Percentiles rank a stretch among this genome's conserved stretches.
phyloP scores from a whole-genome alignment of 257 asterid species.

The Voacanga thouarsii region DNA sequence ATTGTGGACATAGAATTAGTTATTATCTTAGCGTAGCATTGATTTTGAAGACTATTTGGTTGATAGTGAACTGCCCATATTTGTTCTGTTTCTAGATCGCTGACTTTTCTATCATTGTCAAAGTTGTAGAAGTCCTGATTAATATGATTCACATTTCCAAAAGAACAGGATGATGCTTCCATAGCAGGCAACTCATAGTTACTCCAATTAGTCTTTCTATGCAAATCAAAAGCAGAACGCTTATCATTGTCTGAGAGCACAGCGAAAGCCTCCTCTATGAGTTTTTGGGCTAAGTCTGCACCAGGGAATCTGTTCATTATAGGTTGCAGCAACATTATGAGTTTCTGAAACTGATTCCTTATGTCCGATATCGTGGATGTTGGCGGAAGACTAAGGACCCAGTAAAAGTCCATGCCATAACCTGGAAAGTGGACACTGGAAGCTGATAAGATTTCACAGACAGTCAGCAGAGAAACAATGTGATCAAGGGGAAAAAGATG shows the following conservation, averaged over 20 bases:
- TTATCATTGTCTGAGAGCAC: slow-evolving; percentile 12
- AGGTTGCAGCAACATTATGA: slow-evolving; percentile 12
- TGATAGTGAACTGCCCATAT: slow-evolving; percentile 24
- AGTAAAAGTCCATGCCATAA: slow-evolving; percentile 17
- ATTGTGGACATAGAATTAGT: slow-evolving; percentile 3
- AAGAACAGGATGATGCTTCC: not conserved
- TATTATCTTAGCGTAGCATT: slow-evolving; percentile 18
- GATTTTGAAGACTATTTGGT: slow-evolving; percentile 1
- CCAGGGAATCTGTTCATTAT: slow-evolving; percentile 10
- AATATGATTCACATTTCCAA: not conserved
- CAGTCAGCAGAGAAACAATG: slow-evolving; percentile 16
- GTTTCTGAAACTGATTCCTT: slow-evolving; percentile 1
- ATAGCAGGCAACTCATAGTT: slow-evolving; percentile 5
- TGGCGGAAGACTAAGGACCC: slow-evolving; percentile 19
- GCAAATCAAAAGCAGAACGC: slow-evolving; percentile 20
- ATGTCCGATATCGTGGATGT: slow-evolving; percentile 11
- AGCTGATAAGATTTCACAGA: slow-evolving; percentile 20
- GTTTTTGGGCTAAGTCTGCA: slow-evolving; percentile 18
- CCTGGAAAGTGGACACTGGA: slow-evolving; percentile 10
- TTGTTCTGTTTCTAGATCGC: slow-evolving; percentile 14
- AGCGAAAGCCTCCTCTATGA: slow-evolving; percentile 17
- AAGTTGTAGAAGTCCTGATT: slow-evolving; percentile 22
- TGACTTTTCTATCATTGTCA: slow-evolving; percentile 15
- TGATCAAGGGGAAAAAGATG: slow-evolving; percentile 15
- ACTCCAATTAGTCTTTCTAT: slow-evolving; percentile 8